Evolutionary conservation across 768 basidiomycete genomes (phyloP).

Genomic region (Rhodosporidiobolus odoratus): DNA sequence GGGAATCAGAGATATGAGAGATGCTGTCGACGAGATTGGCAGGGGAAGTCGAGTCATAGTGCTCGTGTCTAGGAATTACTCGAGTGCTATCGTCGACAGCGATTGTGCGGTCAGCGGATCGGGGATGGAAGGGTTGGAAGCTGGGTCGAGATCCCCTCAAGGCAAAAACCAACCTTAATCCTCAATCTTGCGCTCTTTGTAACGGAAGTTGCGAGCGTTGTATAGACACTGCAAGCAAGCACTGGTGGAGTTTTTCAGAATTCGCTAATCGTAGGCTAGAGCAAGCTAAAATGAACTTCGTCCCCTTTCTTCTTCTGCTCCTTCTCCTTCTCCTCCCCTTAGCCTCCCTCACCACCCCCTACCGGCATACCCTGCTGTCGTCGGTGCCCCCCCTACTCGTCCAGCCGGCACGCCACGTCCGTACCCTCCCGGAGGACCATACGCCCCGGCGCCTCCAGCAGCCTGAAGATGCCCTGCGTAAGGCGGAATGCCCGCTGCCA

Average conservation of each 20-base stretch:
- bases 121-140: no score
- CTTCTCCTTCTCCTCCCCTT: not conserved
- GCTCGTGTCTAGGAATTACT: not conserved
- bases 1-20: conserved; percentile 15
- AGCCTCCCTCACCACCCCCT: not conserved
- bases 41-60: not conserved
- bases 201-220: no score
- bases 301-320: not conserved
- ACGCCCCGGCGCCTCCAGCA: not conserved
- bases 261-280: not conserved
- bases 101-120: not conserved
- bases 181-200: no score
- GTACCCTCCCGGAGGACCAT: not conserved
- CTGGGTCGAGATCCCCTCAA: no score
- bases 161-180: no score
- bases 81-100: no score
- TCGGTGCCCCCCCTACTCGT: not conserved
- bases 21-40: conserved; percentile 9
- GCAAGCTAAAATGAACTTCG: not conserved
- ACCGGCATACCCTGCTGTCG: not conserved
- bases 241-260: no score
- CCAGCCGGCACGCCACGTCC: not conserved
- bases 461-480: not conserved
- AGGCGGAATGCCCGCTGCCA: not conserved
- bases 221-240: no score